Evolutionary conservation across 2,329 filamentous ascomycete species (phyloP).

Genomic region (Shiraia bambusicola): DNA sequence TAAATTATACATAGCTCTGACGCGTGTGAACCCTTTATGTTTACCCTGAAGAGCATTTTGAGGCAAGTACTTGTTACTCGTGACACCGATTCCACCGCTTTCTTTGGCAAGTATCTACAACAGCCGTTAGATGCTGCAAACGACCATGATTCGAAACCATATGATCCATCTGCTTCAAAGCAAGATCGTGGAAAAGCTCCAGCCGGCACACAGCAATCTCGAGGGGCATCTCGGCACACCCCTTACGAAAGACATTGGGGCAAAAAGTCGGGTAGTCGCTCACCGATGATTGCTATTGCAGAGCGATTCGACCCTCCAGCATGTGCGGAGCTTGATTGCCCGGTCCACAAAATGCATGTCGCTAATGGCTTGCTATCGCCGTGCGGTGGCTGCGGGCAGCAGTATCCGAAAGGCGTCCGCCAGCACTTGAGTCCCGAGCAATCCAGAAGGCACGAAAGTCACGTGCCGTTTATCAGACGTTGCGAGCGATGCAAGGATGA

Average conservation of each 20-base stretch:
- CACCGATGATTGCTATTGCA: neutral
- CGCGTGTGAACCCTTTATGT: neutral
- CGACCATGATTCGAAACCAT: neutral
- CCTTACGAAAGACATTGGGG: neutral
- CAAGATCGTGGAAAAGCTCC: neutral
- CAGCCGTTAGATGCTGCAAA: neutral
- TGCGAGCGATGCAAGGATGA: slow-evolving; percentile 6
- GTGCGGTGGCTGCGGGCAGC: slow-evolving; percentile 6
- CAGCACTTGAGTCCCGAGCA: slow-evolving; percentile 4
- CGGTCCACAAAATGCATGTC: slow-evolving; percentile 6
- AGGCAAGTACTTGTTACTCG: no score
- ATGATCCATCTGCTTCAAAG: no score
- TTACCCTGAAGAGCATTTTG: no score
- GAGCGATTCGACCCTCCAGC: neutral
- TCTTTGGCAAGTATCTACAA: no score
- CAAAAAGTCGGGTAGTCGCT: neutral
- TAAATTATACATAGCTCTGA: slow-evolving; percentile 2
- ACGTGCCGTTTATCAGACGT: slow-evolving; percentile 1
- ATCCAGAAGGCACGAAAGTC: slow-evolving; percentile 3
- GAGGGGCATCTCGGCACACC: neutral
- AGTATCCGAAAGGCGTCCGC: slow-evolving; percentile 5
- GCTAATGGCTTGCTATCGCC: slow-evolving; percentile 1
- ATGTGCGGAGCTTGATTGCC: slow-evolving; percentile 4
- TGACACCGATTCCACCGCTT: no score
- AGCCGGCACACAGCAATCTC: neutral